Evolutionary conservation across 2,329 filamentous ascomycete genomes (phyloP), one percentile per base, ranked within the genome.

Genomic region (Paraphaeosphaeria minitans): DNA sequence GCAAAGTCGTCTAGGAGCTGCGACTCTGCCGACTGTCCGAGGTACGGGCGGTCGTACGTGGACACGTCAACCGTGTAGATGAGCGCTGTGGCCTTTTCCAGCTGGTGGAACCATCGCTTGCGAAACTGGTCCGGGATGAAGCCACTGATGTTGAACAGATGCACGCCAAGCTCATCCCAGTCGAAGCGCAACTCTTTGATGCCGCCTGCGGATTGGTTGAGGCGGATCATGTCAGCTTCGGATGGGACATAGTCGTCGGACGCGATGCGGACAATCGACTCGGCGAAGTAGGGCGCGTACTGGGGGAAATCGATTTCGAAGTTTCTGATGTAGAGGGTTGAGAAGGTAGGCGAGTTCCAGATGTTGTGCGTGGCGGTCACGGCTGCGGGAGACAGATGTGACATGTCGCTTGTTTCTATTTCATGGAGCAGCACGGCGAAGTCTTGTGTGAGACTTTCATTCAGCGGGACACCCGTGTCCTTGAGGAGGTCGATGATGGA

Each of bases 301-400:
- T 73, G 74, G 1, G 74, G 74, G 48, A 76, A 76, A 29, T 71
- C 71, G 51, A 76, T 76, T 55, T 76, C 74, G 22, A 75, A 74
- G 52, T 76, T 76, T 29, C 68, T 65, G 37, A 72, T 59, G 51
- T 69, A 76, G 24, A 75, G 55, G 10, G 66, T 66, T n/a, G 71
- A 71, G 61, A 76, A 76, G 16, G 68, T 57, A 7, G 64, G 55
- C 49, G 71, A 71, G 16, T 64, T 27, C 74, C 74, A 76, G 53
- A 76, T 62, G 19, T 60, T 63, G 31, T 60, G 52, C 21, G 75
- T 59, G 6, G 74, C 72, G 37, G 66, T 62, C 22, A 69, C 69
- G 19, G 69, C 72, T 29, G 65, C 68, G 16, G 62, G 61, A 2
- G 67, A 71, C 39, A 75, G 68, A 39, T 52, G 55, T 13, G 68